Conservation (phyloP, 2,329 filamentous ascomycete species). For the Beauveria asiatica region DNA sequence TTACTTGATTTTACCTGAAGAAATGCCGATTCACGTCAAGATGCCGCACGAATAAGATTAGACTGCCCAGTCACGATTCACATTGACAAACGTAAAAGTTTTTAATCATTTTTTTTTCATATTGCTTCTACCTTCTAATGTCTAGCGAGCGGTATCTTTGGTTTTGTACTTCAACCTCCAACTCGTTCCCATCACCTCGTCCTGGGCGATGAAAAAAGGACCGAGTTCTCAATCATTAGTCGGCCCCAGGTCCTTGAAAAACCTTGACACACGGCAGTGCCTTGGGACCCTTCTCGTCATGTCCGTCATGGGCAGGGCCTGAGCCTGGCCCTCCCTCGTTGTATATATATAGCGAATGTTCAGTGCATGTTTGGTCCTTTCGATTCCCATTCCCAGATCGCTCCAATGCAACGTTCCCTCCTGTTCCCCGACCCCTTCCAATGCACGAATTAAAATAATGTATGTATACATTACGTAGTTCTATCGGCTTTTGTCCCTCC, state of each 20-base stretch:
- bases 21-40: neutral
- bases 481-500: conserved; percentile 23
- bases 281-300: conserved; percentile 6
- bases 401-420: conserved; percentile 20
- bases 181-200: conserved; percentile 13
- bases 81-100: too few species aligned
- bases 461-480: conserved; percentile 33
- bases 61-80: too few species aligned
- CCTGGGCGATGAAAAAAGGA: neutral
- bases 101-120: conserved; percentile 2
- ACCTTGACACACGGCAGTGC: neutral
- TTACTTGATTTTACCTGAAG: neutral
- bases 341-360: conserved; percentile 11
- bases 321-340: neutral
- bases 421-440: conserved; percentile 19
- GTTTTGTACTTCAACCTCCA: conserved; percentile 17
- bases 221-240: conserved; percentile 4
- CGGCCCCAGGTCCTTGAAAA: neutral
- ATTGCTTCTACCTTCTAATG: conserved; percentile 8
- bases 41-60: too few species aligned
- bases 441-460: conserved; percentile 28
- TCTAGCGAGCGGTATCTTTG: conserved; percentile 34
- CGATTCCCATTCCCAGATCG: neutral
- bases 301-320: neutral
- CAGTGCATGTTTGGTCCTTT: conserved; percentile 8